Evolutionary conservation across 345 rosid species (phyloP).

Genomic region (Syzygium jambos): DNA sequence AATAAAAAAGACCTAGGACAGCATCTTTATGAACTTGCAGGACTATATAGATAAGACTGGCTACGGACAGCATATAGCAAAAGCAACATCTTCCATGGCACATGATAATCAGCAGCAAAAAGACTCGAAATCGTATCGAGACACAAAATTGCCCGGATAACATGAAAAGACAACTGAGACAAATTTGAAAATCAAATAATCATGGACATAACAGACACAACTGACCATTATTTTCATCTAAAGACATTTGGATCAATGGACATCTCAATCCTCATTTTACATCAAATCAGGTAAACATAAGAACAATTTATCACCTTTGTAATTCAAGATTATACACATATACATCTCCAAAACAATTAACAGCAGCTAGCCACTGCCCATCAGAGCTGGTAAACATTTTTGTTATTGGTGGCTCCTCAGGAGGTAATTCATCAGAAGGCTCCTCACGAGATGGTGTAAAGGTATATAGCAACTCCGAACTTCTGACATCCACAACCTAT

Average conservation of each 20-base stretch:
- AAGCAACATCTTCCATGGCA: not conserved
- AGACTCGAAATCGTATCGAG: not conserved
- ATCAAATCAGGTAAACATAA: not conserved
- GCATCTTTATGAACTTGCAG: not conserved
- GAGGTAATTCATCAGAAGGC: constrained; percentile 31
- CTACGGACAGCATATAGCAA: not conserved
- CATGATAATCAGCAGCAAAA: not conserved
- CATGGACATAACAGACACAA: not conserved
- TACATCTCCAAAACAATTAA: constrained; percentile 90
- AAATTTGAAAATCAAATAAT: not conserved
- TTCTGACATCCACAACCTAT: constrained; percentile 58
- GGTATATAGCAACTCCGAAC: constrained; percentile 45
- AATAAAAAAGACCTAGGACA: not conserved
- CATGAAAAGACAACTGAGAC: not conserved
- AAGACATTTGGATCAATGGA: not conserved
- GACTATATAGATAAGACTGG: not conserved
- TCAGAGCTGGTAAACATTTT: constrained; percentile 79
- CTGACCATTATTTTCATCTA: not conserved
- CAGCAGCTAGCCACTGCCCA: constrained; percentile 91
- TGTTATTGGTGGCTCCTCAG: constrained; percentile 78
- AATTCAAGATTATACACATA: constrained; percentile 75
- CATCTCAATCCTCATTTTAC: not conserved
- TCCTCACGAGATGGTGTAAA: constrained; percentile 54
- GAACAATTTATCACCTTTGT: constrained; percentile 39
- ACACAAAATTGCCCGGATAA: not conserved